Evolutionary conservation across 805 yeast species (phyloP).

Genomic region (Kuraishia ogatae): DNA sequence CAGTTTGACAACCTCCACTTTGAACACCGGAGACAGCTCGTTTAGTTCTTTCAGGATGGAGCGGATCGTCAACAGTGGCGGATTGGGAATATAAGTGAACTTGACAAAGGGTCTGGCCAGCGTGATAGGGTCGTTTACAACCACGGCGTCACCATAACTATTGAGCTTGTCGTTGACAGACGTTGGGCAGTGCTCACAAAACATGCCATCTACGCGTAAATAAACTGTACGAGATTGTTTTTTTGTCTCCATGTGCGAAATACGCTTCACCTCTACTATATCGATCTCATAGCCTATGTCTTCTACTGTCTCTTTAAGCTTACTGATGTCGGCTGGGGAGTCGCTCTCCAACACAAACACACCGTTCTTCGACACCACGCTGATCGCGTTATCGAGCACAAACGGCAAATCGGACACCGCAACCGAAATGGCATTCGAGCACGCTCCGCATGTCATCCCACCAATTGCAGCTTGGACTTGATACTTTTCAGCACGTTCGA

Average conservation of each 20-base stretch:
- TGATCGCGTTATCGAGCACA: constrained; percentile 44
- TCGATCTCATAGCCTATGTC: constrained; percentile 62
- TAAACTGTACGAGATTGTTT: constrained; percentile 47
- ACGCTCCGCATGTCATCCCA: constrained; percentile 68
- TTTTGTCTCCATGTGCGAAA: constrained; percentile 38
- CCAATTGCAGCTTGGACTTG: constrained; percentile 55
- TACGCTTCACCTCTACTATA: constrained; percentile 31
- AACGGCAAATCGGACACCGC: constrained; percentile 40
- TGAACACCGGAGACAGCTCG: constrained; percentile 34
- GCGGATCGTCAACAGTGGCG: constrained; percentile 46
- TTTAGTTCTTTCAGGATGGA: constrained; percentile 41
- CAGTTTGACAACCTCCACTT: constrained; percentile 44
- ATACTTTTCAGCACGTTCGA: constrained; percentile 36
- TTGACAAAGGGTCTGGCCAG: constrained; percentile 48
- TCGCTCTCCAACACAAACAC: constrained; percentile 45
- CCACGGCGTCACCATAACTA: constrained; percentile 47
- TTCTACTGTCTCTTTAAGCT: constrained; percentile 43
- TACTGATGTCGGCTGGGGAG: constrained; percentile 24
- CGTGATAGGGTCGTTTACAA: constrained; percentile 47
- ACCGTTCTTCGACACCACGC: constrained; percentile 54
- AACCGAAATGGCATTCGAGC: constrained; percentile 47
- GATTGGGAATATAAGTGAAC: constrained; percentile 56
- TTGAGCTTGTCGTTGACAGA: constrained; percentile 38
- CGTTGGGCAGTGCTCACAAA: constrained; percentile 62
- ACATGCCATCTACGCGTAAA: constrained; percentile 56